phyloP scores from a whole-genome alignment of 176 grass and related monocot genomes.

The Alopecurus myosuroides region DNA sequence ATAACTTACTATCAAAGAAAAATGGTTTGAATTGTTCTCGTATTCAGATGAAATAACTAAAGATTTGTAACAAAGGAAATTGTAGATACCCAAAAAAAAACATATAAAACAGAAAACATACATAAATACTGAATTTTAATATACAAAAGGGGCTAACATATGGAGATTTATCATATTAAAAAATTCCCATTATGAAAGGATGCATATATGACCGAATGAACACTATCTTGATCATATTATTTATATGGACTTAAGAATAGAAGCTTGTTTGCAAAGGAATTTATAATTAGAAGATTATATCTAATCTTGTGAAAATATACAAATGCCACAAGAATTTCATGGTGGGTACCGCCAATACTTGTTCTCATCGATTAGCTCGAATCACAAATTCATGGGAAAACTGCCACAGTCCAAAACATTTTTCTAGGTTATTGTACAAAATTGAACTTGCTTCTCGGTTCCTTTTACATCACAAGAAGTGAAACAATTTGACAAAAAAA shows the following conservation, averaged over 20 bases:
- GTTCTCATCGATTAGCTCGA: not conserved
- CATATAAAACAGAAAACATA: not conserved
- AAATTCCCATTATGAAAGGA: not conserved
- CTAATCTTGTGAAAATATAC: conserved; percentile 1
- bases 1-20: not conserved
- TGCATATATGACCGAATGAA: not conserved
- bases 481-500: not conserved
- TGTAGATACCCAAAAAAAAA: not conserved
- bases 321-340: conserved; percentile 19
- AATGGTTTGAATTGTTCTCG: not conserved
- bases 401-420: no score
- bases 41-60: not conserved
- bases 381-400: not conserved
- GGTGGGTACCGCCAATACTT: conserved; percentile 6
- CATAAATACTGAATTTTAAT: not conserved
- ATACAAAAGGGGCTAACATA: not conserved
- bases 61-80: not conserved
- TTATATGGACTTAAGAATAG: not conserved
- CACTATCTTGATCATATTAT: not conserved
- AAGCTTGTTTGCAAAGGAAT: not conserved
- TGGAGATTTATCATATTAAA: not conserved
- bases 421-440: not conserved
- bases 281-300: not conserved
- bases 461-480: not conserved
- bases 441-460: not conserved